phyloP scores from a whole-genome alignment of 1,139 yeast species.

The Kurtzmaniella quercitrusa region DNA sequence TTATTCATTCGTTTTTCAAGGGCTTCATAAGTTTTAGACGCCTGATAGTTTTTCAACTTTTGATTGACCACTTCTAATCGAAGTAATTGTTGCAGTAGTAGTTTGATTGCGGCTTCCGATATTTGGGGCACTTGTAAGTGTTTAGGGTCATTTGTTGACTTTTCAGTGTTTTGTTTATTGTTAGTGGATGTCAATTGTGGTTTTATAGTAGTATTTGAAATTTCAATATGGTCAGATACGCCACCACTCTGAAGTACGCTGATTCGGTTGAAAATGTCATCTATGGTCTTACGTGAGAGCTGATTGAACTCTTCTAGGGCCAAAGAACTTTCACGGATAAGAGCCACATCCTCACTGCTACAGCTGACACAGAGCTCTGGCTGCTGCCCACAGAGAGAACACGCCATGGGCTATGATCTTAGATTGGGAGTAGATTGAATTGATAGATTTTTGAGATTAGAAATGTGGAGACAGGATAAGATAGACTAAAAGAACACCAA shows the following conservation, averaged over 20 bases:
- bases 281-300: constrained; percentile 20
- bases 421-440: neutral
- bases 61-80: constrained; percentile 31
- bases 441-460: neutral
- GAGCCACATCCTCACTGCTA: constrained; percentile 16
- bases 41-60: constrained; percentile 20
- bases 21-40: constrained; percentile 16
- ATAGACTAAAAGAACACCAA: too few relatives aligned
- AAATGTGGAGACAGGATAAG: neutral
- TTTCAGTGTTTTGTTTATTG: neutral
- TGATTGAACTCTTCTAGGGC: constrained; percentile 22
- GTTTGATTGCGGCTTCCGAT: constrained; percentile 23
- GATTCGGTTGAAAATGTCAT: constrained; percentile 18
- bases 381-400: constrained; percentile 6
- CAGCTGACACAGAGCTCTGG: constrained; percentile 17
- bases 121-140: neutral
- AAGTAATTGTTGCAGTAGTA: constrained; percentile 39
- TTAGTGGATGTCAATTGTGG: neutral
- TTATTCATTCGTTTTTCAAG: constrained; percentile 11
- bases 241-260: neutral
- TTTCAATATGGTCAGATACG: too few relatives aligned
- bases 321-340: constrained; percentile 20
- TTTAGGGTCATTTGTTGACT: neutral
- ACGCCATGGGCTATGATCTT: constrained; percentile 1
- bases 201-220: neutral